A percentile compares a stretch with the other conserved stretches of the same genome.
Conservation (phyloP, 345 rosid species). For the Citrus australasica region DNA sequence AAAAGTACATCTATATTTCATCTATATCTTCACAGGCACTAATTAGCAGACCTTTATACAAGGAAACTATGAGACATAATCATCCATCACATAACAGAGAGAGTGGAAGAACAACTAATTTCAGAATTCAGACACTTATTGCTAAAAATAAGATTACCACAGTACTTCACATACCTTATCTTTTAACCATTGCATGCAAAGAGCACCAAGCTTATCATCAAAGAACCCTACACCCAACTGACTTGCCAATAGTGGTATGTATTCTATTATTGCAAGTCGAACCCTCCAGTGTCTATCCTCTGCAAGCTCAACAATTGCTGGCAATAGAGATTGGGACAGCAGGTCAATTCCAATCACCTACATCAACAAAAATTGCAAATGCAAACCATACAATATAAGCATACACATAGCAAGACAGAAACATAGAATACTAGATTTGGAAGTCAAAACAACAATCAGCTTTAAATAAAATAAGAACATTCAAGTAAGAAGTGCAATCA, state of each 20-base stretch:
- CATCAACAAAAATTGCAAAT: background rate
- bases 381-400: background rate
- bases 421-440: background rate
- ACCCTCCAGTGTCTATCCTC: slow-evolving; percentile 73
- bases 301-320: slow-evolving; percentile 66
- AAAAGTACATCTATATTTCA: background rate
- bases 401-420: background rate
- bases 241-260: slow-evolving; percentile 60
- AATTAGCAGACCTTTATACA: background rate
- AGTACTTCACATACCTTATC: slow-evolving; percentile 54
- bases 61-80: background rate
- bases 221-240: slow-evolving; percentile 79
- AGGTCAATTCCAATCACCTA: slow-evolving; percentile 65
- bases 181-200: slow-evolving; percentile 89
- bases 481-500: background rate
- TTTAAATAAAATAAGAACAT: background rate
- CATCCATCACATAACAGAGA: background rate
- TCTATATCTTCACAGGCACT: background rate
- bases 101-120: background rate
- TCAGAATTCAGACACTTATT: background rate
- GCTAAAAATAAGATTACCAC: background rate
- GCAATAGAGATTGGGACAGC: slow-evolving; percentile 56
- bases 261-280: slow-evolving; percentile 61
- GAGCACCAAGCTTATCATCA: slow-evolving; percentile 78
- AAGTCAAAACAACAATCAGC: background rate